Evolutionary conservation across 202 grass and related monocot species (phyloP).

Genomic region (Cymbopogon flexuosus): DNA sequence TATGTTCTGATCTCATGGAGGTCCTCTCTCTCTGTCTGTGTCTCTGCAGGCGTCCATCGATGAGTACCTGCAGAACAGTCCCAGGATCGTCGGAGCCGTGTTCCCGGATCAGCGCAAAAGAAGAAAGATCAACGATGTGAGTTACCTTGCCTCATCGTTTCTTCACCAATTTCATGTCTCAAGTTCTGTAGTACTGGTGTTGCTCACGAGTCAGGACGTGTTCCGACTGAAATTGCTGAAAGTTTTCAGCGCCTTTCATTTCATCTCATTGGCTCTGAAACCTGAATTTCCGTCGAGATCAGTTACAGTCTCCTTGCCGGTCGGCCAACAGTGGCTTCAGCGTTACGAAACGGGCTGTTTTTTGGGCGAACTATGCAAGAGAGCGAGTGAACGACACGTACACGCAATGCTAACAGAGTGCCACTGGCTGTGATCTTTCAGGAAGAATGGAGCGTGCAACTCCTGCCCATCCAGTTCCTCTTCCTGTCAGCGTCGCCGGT

Average conservation of each 20-base stretch:
- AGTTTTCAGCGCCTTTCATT: not conserved
- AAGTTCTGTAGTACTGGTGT: not conserved
- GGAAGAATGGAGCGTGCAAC: slow-evolving; percentile 87
- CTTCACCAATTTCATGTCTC: not conserved
- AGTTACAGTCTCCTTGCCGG: not conserved
- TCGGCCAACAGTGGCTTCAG: not conserved
- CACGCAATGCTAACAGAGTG: not conserved
- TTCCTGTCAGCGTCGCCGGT: slow-evolving; percentile 66
- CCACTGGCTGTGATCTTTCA: slow-evolving; percentile 9
- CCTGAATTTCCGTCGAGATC: not conserved
- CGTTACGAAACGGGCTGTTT: not conserved
- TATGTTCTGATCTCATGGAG: slow-evolving; percentile 16
- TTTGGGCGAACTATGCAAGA: not conserved
- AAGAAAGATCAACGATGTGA: slow-evolving; percentile 70
- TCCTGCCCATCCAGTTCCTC: slow-evolving; percentile 74
- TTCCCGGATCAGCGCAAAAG: slow-evolving; percentile 59
- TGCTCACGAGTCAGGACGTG: not conserved
- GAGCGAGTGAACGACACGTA: not conserved
- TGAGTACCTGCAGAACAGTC: slow-evolving; percentile 69
- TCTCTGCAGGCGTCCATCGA: slow-evolving; percentile 69
- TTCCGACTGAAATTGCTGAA: not conserved
- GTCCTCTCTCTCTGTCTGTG: not conserved
- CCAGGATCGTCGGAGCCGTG: slow-evolving; percentile 65
- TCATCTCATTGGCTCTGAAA: not conserved
- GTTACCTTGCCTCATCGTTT: slow-evolving; percentile 11